A percentile compares a stretch with the other conserved stretches of the same genome.
These are phyloP conservation scores for Claviceps capensis DNA, from an alignment of 2,329 filamentous ascomycete species.

Conservation along the genomic window DNA sequence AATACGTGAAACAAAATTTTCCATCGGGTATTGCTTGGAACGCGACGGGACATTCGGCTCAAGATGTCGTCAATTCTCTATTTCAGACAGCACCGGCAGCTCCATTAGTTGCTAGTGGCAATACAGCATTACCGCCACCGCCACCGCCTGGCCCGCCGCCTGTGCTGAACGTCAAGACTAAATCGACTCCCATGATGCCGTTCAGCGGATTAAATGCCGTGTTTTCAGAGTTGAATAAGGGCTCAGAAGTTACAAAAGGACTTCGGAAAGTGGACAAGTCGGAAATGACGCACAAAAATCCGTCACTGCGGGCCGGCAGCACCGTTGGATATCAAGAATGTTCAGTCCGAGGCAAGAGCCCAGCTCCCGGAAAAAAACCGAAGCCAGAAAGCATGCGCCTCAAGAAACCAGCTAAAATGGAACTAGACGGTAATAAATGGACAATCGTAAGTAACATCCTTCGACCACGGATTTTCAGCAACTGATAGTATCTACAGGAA, in stretches of 20 bases:
- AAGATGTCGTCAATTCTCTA: slow-evolving; percentile 50
- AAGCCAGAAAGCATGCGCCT: slow-evolving; percentile 76
- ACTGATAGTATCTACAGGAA: slow-evolving; percentile 39
- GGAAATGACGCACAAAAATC: slow-evolving; percentile 98
- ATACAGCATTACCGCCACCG: slow-evolving; percentile 39
- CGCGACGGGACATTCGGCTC: slow-evolving; percentile 55
- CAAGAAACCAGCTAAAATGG: slow-evolving; percentile 69
- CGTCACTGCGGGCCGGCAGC: slow-evolving; percentile 61
- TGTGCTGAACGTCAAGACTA: slow-evolving; percentile 43
- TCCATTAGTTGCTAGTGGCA: slow-evolving; percentile 39
- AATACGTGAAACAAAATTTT: slow-evolving; percentile 77
- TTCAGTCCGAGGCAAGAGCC: slow-evolving; percentile 60
- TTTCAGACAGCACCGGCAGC: slow-evolving; percentile 19
- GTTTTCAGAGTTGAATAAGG: slow-evolving; percentile 83
- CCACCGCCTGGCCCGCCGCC: slow-evolving; percentile 60
- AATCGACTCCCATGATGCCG: slow-evolving; percentile 21
- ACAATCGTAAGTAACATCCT: slow-evolving; percentile 45
- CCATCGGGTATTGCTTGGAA: slow-evolving; percentile 78
- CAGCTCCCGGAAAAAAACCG: slow-evolving; percentile 74
- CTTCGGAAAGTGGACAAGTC: slow-evolving; percentile 89
- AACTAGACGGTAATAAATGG: slow-evolving; percentile 86
- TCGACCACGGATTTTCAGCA: neutral
- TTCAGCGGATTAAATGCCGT: slow-evolving; percentile 66
- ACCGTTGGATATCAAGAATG: slow-evolving; percentile 48
- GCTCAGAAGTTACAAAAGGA: slow-evolving; percentile 73